A percentile compares a stretch with the other conserved stretches of the same genome.
Conservation (phyloP, 495 filamentous ascomycete species). For the Friedmanniomyces endolithicus region DNA sequence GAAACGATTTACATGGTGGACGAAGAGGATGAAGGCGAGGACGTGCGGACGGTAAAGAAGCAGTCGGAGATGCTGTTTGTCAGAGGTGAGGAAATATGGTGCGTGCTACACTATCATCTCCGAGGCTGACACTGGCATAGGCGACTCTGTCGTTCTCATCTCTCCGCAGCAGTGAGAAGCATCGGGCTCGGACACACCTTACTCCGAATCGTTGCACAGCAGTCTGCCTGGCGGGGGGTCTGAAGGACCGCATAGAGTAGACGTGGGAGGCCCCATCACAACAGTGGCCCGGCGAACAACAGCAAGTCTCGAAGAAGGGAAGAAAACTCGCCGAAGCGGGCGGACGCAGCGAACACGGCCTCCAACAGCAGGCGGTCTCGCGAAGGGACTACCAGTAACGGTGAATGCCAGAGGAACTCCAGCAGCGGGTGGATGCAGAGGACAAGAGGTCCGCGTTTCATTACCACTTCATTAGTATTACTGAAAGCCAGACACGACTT, state of each 20-base stretch:
- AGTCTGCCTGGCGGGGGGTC: not conserved
- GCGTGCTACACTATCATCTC: too few species aligned
- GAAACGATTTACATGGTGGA: conserved; percentile 89
- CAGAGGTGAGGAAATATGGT: conserved; percentile 47
- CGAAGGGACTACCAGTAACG: too few species aligned
- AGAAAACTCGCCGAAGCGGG: too few species aligned
- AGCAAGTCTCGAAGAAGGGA: too few species aligned
- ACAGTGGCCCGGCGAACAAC: too few species aligned
- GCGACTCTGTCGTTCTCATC: conserved; percentile 92
- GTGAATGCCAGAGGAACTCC: too few species aligned
- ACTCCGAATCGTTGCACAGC: not conserved
- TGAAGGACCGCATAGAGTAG: not conserved
- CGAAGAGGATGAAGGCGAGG: conserved; percentile 74
- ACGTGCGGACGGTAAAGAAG: conserved; percentile 55
- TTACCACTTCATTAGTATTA: not conserved
- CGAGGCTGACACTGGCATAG: conserved; percentile 34
- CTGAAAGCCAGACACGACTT: not conserved
- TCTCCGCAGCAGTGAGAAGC: conserved; percentile 29
- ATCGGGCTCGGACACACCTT: too few species aligned
- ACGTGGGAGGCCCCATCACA: too few species aligned
- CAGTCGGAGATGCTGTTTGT: conserved; percentile 99
- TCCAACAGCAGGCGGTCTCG: too few species aligned
- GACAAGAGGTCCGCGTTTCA: not conserved
- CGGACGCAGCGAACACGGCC: too few species aligned
- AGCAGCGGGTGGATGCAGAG: too few species aligned